Evolutionary conservation across 176 grass and related monocot species (phyloP).

Genomic region (Avena insularis): DNA sequence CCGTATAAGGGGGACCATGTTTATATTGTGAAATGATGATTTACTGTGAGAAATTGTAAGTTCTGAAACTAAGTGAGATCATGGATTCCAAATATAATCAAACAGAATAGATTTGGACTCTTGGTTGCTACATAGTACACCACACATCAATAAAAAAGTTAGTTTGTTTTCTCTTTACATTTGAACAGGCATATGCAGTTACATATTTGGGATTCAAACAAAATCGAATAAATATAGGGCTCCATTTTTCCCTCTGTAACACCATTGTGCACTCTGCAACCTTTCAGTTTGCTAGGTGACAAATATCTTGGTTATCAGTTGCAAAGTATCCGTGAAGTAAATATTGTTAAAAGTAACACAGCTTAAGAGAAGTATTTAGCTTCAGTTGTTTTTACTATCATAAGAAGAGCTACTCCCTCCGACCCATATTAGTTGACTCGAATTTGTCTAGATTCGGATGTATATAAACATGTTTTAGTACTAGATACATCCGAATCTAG

Average conservation of each 20-base stretch:
- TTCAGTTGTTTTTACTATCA: background rate
- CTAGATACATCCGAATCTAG: no score
- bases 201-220: background rate
- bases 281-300: background rate
- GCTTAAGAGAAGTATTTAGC: background rate
- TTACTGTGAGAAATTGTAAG: background rate
- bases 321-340: background rate
- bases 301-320: background rate
- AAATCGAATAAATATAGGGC: conserved; percentile 4
- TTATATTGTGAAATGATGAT: background rate
- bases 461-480: no score
- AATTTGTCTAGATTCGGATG: no score
- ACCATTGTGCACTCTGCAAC: background rate
- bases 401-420: background rate
- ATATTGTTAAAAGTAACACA: background rate
- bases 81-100: background rate
- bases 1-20: background rate
- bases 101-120: conserved; percentile 4
- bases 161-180: background rate
- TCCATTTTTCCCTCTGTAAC: background rate
- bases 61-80: background rate
- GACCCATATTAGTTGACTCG: no score
- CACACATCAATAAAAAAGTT: background rate
- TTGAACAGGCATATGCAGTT: background rate
- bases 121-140: background rate